Conservation (phyloP, 352 stramenopile species). For the Globisporangium rhizosaccharum region DNA sequence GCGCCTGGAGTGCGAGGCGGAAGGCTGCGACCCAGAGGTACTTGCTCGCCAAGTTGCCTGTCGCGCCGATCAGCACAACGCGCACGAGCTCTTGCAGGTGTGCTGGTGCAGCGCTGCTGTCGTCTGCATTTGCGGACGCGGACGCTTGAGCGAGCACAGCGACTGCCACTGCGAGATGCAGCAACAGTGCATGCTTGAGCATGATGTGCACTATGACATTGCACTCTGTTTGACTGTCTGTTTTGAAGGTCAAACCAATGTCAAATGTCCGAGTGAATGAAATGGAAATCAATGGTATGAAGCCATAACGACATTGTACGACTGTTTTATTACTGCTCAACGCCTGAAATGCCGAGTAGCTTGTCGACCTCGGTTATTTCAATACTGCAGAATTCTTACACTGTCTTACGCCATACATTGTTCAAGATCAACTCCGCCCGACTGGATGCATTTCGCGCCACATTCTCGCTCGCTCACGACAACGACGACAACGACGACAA, state of each 20-base stretch:
- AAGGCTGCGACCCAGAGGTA: conserved; percentile 80
- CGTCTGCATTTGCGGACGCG: background rate
- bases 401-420: background rate
- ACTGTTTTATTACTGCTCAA: background rate
- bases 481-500: background rate
- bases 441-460: background rate
- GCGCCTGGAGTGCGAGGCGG: conserved; percentile 37
- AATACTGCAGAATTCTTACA: background rate
- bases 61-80: conserved; percentile 61
- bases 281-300: background rate
- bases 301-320: background rate
- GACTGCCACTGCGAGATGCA: no score
- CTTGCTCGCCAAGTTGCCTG: conserved; percentile 75
- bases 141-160: background rate
- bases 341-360: background rate
- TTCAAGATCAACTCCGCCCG: background rate
- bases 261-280: background rate
- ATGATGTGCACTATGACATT: no score
- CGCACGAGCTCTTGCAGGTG: conserved; percentile 18
- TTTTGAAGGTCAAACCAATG: background rate
- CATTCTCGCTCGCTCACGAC: no score
- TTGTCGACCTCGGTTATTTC: background rate
- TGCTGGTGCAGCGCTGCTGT: background rate
- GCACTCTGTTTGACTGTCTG: background rate
- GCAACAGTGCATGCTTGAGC: no score